Percentiles rank a stretch among this genome's conserved stretches.
Conservation (phyloP, 164 flowering plant genomes). For the Platanus orientalis region DNA sequence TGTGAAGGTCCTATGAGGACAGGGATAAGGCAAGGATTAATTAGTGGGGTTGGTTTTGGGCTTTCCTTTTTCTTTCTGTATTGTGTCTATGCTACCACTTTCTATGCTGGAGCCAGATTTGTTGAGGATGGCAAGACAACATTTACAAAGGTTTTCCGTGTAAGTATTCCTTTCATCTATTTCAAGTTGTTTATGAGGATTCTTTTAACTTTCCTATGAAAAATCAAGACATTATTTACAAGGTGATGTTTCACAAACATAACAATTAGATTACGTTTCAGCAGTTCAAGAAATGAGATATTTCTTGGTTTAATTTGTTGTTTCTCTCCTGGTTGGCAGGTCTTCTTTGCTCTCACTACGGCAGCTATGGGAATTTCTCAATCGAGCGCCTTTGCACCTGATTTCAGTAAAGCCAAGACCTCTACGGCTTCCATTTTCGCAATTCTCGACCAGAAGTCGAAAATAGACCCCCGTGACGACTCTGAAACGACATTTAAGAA, state of each 20-base stretch:
- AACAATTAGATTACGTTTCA: neutral
- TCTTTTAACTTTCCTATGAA: too few relatives aligned
- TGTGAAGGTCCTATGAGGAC: conserved; percentile 21
- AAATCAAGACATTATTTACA: too few relatives aligned
- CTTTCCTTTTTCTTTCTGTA: conserved; percentile 21
- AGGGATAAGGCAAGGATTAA: conserved; percentile 23
- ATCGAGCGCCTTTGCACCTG: conserved; percentile 23
- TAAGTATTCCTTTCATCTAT: conserved; percentile 4
- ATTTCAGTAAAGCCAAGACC: conserved; percentile 21
- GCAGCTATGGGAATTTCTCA: conserved; percentile 19
- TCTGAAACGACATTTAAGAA: conserved; percentile 15
- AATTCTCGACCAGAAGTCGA: conserved; percentile 22
- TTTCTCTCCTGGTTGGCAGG: conserved; percentile 9
- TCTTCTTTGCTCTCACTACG: conserved; percentile 23
- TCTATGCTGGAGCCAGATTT: conserved; percentile 21
- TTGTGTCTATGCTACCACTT: conserved; percentile 19
- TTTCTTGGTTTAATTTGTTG: neutral
- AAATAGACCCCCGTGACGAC: conserved; percentile 18
- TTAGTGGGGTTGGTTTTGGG: conserved; percentile 22
- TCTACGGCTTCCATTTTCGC: conserved; percentile 21
- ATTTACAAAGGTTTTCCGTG: conserved; percentile 20
- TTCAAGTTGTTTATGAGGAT: too few relatives aligned
- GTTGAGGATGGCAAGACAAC: conserved; percentile 21
- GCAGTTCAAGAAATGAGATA: too few relatives aligned
- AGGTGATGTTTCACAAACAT: neutral